Evolutionary conservation across 345 rosid species (phyloP).

Genomic region (Eucalyptus dawsonii): DNA sequence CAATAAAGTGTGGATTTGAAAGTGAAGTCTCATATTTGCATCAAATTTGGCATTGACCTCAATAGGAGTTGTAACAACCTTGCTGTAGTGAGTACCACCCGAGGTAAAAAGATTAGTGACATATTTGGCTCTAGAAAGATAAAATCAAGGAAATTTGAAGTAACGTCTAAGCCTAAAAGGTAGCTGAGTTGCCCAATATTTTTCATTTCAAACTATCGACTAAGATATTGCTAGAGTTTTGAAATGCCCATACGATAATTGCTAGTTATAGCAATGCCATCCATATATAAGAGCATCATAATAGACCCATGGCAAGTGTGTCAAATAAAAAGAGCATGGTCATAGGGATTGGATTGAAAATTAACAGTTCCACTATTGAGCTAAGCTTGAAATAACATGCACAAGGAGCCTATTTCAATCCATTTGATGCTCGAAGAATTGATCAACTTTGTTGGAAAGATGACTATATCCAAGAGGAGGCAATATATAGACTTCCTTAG

Average conservation of each 20-base stretch:
- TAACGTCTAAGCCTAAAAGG: not conserved
- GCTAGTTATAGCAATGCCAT: not conserved
- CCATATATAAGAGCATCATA: not conserved
- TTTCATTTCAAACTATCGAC: not conserved
- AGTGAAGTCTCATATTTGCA: no score
- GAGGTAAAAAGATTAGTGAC: no score
- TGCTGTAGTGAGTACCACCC: not conserved
- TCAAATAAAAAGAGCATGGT: no score
- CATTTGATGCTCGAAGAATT: not conserved
- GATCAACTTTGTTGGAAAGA: not conserved
- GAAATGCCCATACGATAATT: fast-evolving
- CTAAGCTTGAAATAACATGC: not conserved
- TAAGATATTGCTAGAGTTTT: not conserved
- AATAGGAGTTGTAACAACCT: not conserved
- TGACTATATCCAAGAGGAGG: not conserved
- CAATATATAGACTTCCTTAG: not conserved
- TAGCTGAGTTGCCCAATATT: not conserved
- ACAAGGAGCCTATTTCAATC: not conserved
- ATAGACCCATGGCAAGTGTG: not conserved
- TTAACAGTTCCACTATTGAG: no score
- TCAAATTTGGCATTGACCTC: no score
- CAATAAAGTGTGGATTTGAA: no score
- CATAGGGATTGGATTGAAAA: no score
- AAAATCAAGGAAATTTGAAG: not conserved
- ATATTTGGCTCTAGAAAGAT: not conserved